These are phyloP conservation scores for Pseudohyphozyma bogoriensis DNA, from an alignment of 768 basidiomycete genomes.

Conservation along the genomic window DNA sequence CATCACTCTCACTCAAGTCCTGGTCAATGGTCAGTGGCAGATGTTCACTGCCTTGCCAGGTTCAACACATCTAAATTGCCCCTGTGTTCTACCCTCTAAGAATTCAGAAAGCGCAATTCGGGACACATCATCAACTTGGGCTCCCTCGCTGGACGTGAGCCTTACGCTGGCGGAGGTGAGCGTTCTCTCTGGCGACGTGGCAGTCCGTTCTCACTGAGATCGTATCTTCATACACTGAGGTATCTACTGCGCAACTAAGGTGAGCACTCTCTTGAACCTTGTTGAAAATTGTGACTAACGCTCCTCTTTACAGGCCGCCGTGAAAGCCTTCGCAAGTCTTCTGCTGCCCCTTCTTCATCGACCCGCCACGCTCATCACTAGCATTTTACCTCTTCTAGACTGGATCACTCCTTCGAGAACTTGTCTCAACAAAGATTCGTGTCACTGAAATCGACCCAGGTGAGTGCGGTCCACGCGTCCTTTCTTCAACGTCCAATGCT, in stretches of 20 bases:
- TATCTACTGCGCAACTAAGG: slow-evolving; percentile 82
- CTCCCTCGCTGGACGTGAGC: slow-evolving; percentile 75
- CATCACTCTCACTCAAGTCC: slow-evolving; percentile 52
- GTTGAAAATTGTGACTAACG: background rate
- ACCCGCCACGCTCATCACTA: no score
- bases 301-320: slow-evolving; percentile 39
- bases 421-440: slow-evolving; percentile 84
- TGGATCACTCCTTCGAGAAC: slow-evolving; percentile 61
- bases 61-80: no score
- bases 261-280: background rate
- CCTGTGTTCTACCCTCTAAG: no score
- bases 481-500: no score
- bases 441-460: slow-evolving; percentile 91
- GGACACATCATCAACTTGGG: slow-evolving; percentile 77
- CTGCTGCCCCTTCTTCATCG: no score
- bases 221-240: no score
- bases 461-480: no score
- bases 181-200: no score
- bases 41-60: slow-evolving; percentile 2
- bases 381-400: no score
- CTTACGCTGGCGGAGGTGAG: slow-evolving; percentile 91
- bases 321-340: slow-evolving; percentile 84
- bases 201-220: no score
- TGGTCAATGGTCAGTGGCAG: slow-evolving; percentile 50
- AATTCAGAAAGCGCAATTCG: slow-evolving; percentile 61